Conservation (phyloP, 148 eudicot species). For the Fagopyrum esculentum region DNA sequence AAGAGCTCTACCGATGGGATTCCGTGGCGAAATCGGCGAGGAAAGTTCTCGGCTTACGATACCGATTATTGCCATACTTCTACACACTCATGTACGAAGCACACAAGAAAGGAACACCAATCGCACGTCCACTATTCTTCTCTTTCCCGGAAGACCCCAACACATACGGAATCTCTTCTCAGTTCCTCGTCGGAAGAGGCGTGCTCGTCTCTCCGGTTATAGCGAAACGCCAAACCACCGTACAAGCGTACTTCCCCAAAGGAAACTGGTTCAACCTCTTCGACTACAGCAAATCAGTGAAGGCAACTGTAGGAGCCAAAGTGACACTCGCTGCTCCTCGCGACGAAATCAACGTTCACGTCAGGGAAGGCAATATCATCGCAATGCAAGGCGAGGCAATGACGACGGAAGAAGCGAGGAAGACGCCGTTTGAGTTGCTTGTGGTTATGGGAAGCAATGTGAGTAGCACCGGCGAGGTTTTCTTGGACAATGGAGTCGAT, state of each 20-base stretch:
- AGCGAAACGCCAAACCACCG: conserved; percentile 21
- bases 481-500: conserved; percentile 43
- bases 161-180: conserved; percentile 34
- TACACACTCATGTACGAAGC: conserved; percentile 53
- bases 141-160: conserved; percentile 33
- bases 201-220: conserved; percentile 53
- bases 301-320: conserved; percentile 15
- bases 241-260: conserved; percentile 34
- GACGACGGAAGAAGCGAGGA: conserved; percentile 39
- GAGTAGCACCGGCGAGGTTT: conserved; percentile 28
- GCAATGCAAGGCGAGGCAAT: conserved; percentile 46
- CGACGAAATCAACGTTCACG: conserved; percentile 41
- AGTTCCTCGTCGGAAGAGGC: conserved; percentile 47
- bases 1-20: conserved; percentile 50
- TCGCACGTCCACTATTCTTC: conserved; percentile 52
- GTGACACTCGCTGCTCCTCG: conserved; percentile 32
- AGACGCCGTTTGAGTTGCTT: conserved; percentile 41
- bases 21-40: conserved; percentile 41
- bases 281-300: conserved; percentile 32
- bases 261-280: conserved; percentile 54
- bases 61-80: conserved; percentile 44
- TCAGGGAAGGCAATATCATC: conserved; percentile 43
- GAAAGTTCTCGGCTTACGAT: conserved; percentile 46
- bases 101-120: conserved; percentile 35
- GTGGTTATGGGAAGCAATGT: conserved; percentile 24